Percentiles rank a stretch among this genome's conserved stretches.
These are phyloP conservation scores for Schizosaccharomyces osmophilus DNA, from an alignment of 805 yeast genomes.

Conservation along the genomic window DNA sequence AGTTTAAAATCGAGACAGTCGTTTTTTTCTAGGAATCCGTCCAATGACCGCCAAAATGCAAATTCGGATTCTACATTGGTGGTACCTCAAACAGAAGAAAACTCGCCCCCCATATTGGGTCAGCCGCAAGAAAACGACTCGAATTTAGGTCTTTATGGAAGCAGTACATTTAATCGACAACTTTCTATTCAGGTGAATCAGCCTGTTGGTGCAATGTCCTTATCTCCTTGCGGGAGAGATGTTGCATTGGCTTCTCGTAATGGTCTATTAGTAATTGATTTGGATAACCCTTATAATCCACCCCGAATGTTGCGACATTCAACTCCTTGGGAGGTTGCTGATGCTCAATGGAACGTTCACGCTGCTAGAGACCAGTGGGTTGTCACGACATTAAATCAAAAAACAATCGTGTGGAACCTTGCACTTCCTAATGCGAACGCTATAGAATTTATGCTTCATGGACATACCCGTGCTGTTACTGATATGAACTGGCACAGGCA, in stretches of 20 bases:
- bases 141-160: neutral
- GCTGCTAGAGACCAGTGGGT: slow-evolving; percentile 68
- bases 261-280: slow-evolving; percentile 72
- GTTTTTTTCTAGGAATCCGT: too few species aligned
- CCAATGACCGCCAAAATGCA: too few species aligned
- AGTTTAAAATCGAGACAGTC: neutral
- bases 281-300: slow-evolving; percentile 84
- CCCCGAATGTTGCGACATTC: slow-evolving; percentile 83
- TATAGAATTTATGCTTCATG: slow-evolving; percentile 66
- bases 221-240: slow-evolving; percentile 42
- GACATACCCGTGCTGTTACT: slow-evolving; percentile 79
- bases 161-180: slow-evolving; percentile 1
- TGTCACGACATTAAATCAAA: slow-evolving; percentile 80
- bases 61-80: too few species aligned
- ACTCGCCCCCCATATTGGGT: too few species aligned
- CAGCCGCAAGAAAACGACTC: neutral
- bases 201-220: slow-evolving; percentile 6
- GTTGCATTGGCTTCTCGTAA: slow-evolving; percentile 71
- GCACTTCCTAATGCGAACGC: slow-evolving; percentile 48
- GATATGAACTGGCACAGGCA: slow-evolving; percentile 81
- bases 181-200: slow-evolving; percentile 1
- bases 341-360: slow-evolving; percentile 96
- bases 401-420: slow-evolving; percentile 84
- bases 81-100: too few species aligned
- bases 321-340: slow-evolving; percentile 96